A percentile compares a stretch with the other conserved stretches of the same genome.
Evolutionary conservation across 495 filamentous ascomycete species (phyloP).

Genomic region (Trichoderma erinaceum): DNA sequence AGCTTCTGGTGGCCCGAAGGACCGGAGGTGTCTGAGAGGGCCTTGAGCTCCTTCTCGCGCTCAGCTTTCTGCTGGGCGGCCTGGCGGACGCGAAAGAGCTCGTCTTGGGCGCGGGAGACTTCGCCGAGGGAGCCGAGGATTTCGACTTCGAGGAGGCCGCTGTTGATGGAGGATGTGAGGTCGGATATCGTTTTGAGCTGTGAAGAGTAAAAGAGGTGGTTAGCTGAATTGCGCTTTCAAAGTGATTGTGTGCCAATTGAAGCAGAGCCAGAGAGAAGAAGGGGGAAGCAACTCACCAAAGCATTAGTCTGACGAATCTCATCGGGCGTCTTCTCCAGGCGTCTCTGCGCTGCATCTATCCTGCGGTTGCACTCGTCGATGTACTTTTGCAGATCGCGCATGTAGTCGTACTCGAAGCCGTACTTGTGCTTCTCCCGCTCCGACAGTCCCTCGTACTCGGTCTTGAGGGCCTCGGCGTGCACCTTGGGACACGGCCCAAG

Average conservation of each 20-base stretch:
- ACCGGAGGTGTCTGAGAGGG: conserved; percentile 82
- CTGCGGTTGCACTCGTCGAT: conserved; percentile 94
- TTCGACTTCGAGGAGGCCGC: conserved; percentile 76
- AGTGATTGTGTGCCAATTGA: conserved; percentile 6
- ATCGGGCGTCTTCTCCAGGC: conserved; percentile 95
- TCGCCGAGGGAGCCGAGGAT: conserved; percentile 76
- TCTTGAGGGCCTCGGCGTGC: conserved; percentile 81
- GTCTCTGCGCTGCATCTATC: conserved; percentile 82
- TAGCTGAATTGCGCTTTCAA: conserved; percentile 20
- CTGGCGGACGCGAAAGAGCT: conserved; percentile 76
- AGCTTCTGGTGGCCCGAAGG: conserved; percentile 94
- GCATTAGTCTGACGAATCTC: conserved; percentile 96
- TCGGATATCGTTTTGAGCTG: conserved; percentile 80
- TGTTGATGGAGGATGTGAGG: conserved; percentile 69
- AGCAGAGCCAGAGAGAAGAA: conserved; percentile 23
- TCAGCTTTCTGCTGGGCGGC: conserved; percentile 77
- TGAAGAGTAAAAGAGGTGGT: conserved; percentile 16
- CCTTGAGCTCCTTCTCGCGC: conserved; percentile 83
- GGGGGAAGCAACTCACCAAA: conserved; percentile 30
- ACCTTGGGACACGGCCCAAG: conserved; percentile 85
- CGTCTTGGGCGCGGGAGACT: conserved; percentile 73
- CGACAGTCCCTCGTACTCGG: conserved; percentile 70
- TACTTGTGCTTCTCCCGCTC: conserved; percentile 65
- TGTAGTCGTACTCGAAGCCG: conserved; percentile 94
- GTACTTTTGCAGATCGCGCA: conserved; percentile 89